These are phyloP conservation scores for Fusarium sterilihyphosum DNA, from an alignment of 2,329 filamentous ascomycete species.

Conservation along the genomic window DNA sequence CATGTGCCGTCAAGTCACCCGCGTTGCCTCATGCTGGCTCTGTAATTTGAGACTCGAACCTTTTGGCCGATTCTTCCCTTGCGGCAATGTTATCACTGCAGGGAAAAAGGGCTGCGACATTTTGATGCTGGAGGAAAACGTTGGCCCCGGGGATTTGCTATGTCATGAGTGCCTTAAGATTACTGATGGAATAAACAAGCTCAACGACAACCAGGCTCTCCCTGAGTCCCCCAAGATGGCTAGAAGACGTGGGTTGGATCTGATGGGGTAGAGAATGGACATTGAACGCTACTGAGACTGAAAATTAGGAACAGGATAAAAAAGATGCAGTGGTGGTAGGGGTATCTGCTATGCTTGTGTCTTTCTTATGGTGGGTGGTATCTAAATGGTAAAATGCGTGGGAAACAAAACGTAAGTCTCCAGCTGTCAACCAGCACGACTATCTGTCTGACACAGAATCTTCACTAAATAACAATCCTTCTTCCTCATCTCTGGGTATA, in stretches of 20 bases:
- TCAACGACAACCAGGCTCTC: constrained; percentile 3
- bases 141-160: constrained; percentile 3
- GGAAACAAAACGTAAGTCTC: background rate
- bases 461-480: background rate
- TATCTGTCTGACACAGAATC: background rate
- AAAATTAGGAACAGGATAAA: background rate
- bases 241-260: background rate
- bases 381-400: background rate
- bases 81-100: background rate
- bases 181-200: background rate
- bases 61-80: constrained; percentile 8
- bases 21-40: constrained; percentile 8
- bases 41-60: background rate
- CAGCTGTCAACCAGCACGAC: background rate
- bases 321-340: background rate
- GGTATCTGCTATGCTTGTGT: background rate
- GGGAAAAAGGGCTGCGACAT: background rate
- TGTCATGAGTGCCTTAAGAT: constrained; percentile 1
- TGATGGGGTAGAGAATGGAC: background rate
- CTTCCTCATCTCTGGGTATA: constrained; percentile 6
- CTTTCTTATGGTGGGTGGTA: background rate
- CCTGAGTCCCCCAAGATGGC: background rate
- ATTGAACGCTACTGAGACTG: background rate
- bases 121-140: background rate
- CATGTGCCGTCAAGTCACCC: constrained; percentile 10